phyloP scores from a whole-genome alignment of 805 yeast species.

The Monosporozyma siamensis region DNA sequence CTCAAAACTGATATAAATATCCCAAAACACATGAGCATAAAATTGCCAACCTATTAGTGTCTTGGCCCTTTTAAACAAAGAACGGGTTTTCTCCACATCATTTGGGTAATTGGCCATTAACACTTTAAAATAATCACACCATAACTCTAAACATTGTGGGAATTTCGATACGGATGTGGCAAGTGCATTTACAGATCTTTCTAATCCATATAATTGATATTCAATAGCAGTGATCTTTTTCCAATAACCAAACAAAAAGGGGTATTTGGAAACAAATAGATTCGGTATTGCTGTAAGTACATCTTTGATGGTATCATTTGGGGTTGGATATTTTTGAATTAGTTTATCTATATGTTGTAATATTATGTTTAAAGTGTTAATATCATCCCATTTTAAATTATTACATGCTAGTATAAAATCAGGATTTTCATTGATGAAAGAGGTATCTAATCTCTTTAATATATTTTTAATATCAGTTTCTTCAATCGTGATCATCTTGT shows the following conservation, averaged over 20 bases:
- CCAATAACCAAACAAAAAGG: slow-evolving; percentile 56
- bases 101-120: slow-evolving; percentile 35
- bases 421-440: slow-evolving; percentile 23
- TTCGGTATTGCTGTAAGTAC: not conserved
- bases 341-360: slow-evolving; percentile 29
- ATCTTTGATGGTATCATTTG: slow-evolving; percentile 25
- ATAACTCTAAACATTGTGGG: slow-evolving; percentile 54
- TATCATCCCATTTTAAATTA: slow-evolving; percentile 26
- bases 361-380: slow-evolving; percentile 34
- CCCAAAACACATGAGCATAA: slow-evolving; percentile 77
- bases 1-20: slow-evolving; percentile 58
- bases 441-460: slow-evolving; percentile 16
- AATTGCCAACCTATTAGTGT: slow-evolving; percentile 58
- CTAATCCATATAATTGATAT: slow-evolving; percentile 47
- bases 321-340: slow-evolving; percentile 28
- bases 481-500: not conserved
- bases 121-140: slow-evolving; percentile 58
- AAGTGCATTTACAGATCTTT: slow-evolving; percentile 39
- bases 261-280: slow-evolving; percentile 44
- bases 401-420: slow-evolving; percentile 17
- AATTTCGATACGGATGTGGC: slow-evolving; percentile 37
- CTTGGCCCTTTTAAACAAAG: slow-evolving; percentile 41
- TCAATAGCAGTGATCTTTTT: slow-evolving; percentile 47
- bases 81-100: slow-evolving; percentile 29
- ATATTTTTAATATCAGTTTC: slow-evolving; percentile 6